phyloP scores from a whole-genome alignment of 1,284 basidiomycete genomes.

The Vanrija sp. region DNA sequence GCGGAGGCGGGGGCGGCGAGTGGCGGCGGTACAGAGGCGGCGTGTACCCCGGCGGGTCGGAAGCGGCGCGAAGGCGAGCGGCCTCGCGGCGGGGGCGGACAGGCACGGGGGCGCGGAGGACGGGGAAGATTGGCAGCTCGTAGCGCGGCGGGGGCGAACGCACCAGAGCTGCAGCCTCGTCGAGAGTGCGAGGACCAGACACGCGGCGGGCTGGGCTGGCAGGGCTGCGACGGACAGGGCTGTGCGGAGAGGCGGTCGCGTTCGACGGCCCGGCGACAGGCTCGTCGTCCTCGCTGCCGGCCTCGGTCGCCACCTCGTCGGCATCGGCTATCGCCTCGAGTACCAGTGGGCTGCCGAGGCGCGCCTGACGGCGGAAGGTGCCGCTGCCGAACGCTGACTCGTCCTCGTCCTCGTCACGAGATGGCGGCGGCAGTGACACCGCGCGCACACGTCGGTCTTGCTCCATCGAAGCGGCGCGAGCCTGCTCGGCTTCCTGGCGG shows the following conservation, averaged over 20 bases:
- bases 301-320: not conserved
- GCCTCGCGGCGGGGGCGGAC: not conserved
- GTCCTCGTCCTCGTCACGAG: not conserved
- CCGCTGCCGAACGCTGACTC: not conserved
- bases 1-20: conserved; percentile 36
- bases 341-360: no score
- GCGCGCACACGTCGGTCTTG: no score
- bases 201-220: no score
- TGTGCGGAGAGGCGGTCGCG: not conserved
- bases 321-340: not conserved
- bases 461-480: not conserved
- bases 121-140: conserved; percentile 12
- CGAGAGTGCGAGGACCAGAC: not conserved
- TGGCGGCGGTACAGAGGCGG: conserved; percentile 10
- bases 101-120: conserved; percentile 3
- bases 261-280: not conserved
- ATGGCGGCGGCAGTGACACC: no score
- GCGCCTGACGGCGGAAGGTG: no score
- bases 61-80: not conserved
- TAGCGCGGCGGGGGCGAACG: conserved; percentile 8
- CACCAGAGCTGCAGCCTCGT: not conserved
- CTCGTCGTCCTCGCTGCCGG: not conserved
- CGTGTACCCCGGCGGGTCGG: conserved; percentile 13
- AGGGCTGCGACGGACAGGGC: not conserved
- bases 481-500: not conserved